Base-by-base conservation (phyloP, 169 alveolate species). In the Cryptosporidium xiaoi region DNA sequence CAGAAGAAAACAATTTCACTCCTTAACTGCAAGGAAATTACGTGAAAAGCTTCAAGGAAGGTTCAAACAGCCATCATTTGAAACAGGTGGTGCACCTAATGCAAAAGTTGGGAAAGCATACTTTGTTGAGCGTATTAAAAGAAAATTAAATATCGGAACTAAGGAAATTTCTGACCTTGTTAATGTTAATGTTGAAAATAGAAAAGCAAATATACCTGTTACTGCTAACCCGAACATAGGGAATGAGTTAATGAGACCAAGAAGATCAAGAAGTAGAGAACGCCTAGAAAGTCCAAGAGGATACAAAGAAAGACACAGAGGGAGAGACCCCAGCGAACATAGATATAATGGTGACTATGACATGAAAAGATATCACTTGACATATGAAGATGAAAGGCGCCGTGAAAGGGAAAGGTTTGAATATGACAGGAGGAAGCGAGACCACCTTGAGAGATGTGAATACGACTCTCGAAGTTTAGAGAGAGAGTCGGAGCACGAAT, bases 31-130 rank as follows among this genome's bases (percentile, higher is more conserved):
- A 20, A 77, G 87, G 0, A 77, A 77, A 62, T 46, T 77, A 13
- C 87, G 87, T 10, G 87, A 77, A 15, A 77, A 77, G 27, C 65
- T 77, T 44, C 87, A 77, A 10, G 87, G 87, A 5, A 56, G 87
- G n/a, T 62, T 77, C 16, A 77, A 77, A 46, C 33, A 27, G 15
- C 77, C 87, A 34, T 60, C 87, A 18, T 18, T 53, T n/a, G 87
- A 77, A 31, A 51, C 36, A 0, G 71, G 87, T 15, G 87, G 87
- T 13, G 87, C 87, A 13, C 34, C 55, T 24, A 77, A 77, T 24
- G 87, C 87, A 77, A 51, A 58, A 36, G 55, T 77, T 44, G 87
- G 87, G 2, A 77, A 60, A 50, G 87, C 87, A 20, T 77, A 77
- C 64, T 34, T 5, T 60, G 87, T 77, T 4, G 87, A 77, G 64